Conservation (phyloP, 305 asterid species). For the Fraxinus floribunda region DNA sequence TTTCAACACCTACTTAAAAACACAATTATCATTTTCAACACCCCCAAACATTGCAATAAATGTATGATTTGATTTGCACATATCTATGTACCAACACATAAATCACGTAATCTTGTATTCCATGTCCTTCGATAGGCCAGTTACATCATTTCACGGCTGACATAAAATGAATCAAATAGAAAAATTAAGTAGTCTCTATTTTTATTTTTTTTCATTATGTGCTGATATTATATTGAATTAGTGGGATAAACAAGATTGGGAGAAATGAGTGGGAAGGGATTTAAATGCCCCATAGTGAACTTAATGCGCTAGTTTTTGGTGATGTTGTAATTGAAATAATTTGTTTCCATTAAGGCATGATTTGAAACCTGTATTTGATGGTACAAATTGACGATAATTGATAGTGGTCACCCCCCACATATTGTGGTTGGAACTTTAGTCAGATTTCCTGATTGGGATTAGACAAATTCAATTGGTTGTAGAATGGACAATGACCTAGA, state of each 20-base stretch:
- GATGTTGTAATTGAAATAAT: slow-evolving; percentile 9
- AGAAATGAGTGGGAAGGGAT: slow-evolving; percentile 18
- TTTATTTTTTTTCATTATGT: background rate
- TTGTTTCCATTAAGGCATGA: background rate
- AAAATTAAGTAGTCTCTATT: background rate
- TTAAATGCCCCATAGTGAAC: slow-evolving; percentile 1
- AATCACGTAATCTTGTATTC: background rate
- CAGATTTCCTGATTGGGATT: slow-evolving; percentile 5
- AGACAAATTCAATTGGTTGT: slow-evolving; percentile 12
- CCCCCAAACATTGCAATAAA: background rate
- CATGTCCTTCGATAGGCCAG: background rate
- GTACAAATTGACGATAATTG: background rate
- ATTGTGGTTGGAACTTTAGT: slow-evolving; percentile 19
- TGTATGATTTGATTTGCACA: background rate
- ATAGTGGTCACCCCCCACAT: slow-evolving; percentile 10
- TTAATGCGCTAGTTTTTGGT: background rate
- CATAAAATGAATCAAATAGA: background rate
- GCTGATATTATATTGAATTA: background rate
- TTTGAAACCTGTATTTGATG: background rate
- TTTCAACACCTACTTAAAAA: background rate
- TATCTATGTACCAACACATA: background rate
- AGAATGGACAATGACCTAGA: slow-evolving; percentile 18
- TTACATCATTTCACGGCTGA: background rate
- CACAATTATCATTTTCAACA: background rate
- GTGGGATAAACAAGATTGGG: slow-evolving; percentile 19